phyloP scores from a whole-genome alignment of 768 basidiomycete genomes.

The Amanita jacksonii region DNA sequence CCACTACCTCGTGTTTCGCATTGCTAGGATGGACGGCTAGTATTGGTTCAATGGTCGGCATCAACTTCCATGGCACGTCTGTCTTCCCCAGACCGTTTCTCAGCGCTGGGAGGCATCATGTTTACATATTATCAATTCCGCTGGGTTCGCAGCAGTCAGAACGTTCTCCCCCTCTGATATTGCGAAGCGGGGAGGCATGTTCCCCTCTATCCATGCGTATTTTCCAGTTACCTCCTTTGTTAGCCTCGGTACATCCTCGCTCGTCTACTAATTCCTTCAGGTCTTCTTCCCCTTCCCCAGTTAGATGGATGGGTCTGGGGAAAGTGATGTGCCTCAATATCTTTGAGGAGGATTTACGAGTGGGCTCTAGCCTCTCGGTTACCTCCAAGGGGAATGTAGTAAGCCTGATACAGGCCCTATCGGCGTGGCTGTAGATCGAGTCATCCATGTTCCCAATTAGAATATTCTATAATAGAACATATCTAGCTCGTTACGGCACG shows the following conservation, averaged over 20 bases:
- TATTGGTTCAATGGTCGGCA: constrained; percentile 67
- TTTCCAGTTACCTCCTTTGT: constrained; percentile 77
- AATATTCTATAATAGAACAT: too few relatives aligned
- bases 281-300: constrained; percentile 50
- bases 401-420: too few relatives aligned
- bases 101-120: constrained; percentile 16
- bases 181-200: constrained; percentile 45
- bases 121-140: constrained; percentile 72
- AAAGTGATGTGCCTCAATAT: constrained; percentile 29
- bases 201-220: constrained; percentile 57
- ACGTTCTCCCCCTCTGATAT: constrained; percentile 16
- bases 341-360: too few relatives aligned
- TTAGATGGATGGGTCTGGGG: constrained; percentile 35
- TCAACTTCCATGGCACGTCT: constrained; percentile 54
- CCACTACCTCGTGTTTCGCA: constrained; percentile 66
- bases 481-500: too few relatives aligned
- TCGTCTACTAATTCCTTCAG: constrained; percentile 56
- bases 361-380: too few relatives aligned
- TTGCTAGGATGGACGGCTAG: constrained; percentile 44
- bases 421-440: too few relatives aligned
- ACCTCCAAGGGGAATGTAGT: too few relatives aligned
- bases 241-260: constrained; percentile 62
- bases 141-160: constrained; percentile 74
- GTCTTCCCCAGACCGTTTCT: neutral
- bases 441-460: too few relatives aligned